Evolutionary conservation across 306 rosid species (phyloP).

Genomic region (Cucumis cinereus): DNA sequence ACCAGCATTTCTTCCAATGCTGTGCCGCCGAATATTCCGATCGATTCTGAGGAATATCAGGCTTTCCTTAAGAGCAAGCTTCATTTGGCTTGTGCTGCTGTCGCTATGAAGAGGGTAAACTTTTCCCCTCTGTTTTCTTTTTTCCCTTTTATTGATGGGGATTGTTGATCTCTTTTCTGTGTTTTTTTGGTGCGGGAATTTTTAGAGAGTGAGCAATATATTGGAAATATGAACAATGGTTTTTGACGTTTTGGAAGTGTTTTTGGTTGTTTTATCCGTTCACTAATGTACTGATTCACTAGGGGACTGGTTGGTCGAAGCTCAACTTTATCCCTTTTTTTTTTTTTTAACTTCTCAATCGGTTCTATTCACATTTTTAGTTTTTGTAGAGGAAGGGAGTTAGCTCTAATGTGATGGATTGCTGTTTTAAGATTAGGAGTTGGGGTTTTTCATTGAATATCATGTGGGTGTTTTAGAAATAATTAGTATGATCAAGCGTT

Average conservation of each 20-base stretch:
- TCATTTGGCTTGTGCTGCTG: slow-evolving; percentile 87
- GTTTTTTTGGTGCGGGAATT: neutral
- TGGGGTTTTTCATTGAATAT: neutral
- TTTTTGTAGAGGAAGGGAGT: neutral
- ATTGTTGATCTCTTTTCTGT: neutral
- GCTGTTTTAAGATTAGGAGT: neutral
- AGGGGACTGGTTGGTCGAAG: neutral
- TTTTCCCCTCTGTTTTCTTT: neutral
- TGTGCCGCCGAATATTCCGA: slow-evolving; percentile 15
- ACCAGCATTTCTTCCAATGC: neutral
- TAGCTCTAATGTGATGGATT: neutral
- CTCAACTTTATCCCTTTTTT: neutral
- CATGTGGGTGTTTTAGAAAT: neutral
- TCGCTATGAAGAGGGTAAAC: slow-evolving; percentile 59
- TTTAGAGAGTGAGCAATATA: neutral
- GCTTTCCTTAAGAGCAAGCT: slow-evolving; percentile 77
- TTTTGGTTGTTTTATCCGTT: neutral
- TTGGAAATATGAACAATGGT: neutral
- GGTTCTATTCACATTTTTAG: neutral
- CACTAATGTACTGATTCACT: neutral
- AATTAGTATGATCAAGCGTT: neutral
- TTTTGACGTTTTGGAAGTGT: neutral
- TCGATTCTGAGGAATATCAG: slow-evolving; percentile 51
- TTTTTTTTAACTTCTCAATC: neutral
- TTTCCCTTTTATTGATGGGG: neutral